A percentile compares a stretch with the other conserved stretches of the same genome.
Conservation (phyloP, 2,329 filamentous ascomycete species). For the Beauveria varroae region DNA sequence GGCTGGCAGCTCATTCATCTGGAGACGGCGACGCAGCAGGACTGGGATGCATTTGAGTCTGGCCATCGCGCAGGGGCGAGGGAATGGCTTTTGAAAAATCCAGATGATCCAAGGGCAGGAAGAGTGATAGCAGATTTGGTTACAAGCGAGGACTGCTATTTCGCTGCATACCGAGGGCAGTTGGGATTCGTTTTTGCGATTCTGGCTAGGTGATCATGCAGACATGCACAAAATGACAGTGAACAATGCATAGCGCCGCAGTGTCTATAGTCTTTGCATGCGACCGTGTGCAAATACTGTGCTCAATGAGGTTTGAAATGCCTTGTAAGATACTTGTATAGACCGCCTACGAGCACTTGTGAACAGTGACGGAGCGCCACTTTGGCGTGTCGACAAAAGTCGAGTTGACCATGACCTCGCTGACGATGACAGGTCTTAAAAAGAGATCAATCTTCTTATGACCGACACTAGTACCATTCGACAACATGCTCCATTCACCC, state of each 20-base stretch:
- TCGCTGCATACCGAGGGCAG: constrained; percentile 5
- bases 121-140: neutral
- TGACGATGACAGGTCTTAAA: constrained; percentile 14
- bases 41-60: constrained; percentile 15
- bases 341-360: constrained; percentile 15
- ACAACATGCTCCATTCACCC: constrained; percentile 15
- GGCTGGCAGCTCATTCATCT: constrained; percentile 14
- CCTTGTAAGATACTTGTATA: neutral
- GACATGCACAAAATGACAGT: too few species aligned
- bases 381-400: constrained; percentile 18
- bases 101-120: neutral
- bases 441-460: constrained; percentile 21
- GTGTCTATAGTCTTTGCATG: too few species aligned
- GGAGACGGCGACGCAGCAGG: constrained; percentile 11
- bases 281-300: too few species aligned
- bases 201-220: constrained; percentile 2
- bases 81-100: constrained; percentile 10
- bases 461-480: constrained; percentile 19
- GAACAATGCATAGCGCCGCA: too few species aligned
- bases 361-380: constrained; percentile 17
- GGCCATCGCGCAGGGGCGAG: constrained; percentile 9
- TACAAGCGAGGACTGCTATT: constrained; percentile 8
- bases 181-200: neutral
- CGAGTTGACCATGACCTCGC: constrained; percentile 17
- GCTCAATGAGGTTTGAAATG: neutral